Conservation (phyloP, 192 early-diverging fungal genomes). For the Allomyces macrogynus region DNA sequence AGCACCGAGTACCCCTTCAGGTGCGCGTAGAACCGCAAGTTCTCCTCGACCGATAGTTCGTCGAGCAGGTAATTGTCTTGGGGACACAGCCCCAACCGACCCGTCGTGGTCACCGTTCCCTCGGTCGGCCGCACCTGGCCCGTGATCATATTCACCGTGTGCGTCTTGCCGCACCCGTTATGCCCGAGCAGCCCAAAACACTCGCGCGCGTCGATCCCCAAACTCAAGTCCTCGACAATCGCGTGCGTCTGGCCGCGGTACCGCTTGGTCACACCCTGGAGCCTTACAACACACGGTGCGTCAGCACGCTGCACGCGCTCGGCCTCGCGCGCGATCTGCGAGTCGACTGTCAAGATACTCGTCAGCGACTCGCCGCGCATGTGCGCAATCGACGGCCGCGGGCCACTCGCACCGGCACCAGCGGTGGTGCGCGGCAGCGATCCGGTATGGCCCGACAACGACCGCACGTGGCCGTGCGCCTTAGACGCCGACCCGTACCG, state of each 20-base stretch:
- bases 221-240: background rate
- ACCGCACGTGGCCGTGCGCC: too few species aligned
- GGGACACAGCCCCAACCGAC: background rate
- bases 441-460: too few species aligned
- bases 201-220: slow-evolving; percentile 2
- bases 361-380: too few species aligned
- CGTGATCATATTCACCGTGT: slow-evolving; percentile 1
- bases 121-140: background rate
- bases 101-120: background rate
- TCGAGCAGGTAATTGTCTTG: background rate
- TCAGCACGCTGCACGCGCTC: too few species aligned
- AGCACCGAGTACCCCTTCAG: background rate
- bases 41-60: background rate
- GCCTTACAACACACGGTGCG: too few species aligned
- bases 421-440: too few species aligned
- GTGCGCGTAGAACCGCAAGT: background rate
- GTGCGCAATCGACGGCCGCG: too few species aligned
- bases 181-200: slow-evolving; percentile 4
- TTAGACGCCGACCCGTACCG: too few species aligned
- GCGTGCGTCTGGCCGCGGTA: background rate
- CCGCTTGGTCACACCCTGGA: background rate
- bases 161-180: slow-evolving; percentile 2
- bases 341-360: too few species aligned
- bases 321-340: too few species aligned
- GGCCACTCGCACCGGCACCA: too few species aligned